Conservation (phyloP, 768 basidiomycete genomes). For the Tricholoma terreum region DNA sequence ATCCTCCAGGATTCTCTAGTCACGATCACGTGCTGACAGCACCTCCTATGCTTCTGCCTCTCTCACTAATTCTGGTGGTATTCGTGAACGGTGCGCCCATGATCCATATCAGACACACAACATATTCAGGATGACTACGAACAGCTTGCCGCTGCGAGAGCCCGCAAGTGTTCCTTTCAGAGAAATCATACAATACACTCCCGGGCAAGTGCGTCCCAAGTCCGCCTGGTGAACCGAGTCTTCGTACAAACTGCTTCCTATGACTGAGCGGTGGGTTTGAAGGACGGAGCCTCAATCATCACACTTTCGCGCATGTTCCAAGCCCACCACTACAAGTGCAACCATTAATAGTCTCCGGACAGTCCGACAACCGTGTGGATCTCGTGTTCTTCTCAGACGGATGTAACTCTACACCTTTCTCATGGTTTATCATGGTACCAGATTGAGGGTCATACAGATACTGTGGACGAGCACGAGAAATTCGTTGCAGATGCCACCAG, state of each 20-base stretch:
- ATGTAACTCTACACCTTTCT: slow-evolving; percentile 44
- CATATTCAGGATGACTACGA: neutral
- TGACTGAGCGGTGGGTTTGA: neutral
- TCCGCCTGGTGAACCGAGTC: neutral
- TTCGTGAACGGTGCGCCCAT: neutral
- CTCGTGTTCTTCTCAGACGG: slow-evolving; percentile 78
- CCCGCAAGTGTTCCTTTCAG: neutral
- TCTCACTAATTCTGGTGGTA: neutral
- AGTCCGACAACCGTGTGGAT: slow-evolving; percentile 64
- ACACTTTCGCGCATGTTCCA: slow-evolving; percentile 6
- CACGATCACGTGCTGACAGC: too few relatives aligned
- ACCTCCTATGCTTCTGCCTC: neutral
- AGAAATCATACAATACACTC: neutral
- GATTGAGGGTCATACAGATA: slow-evolving; percentile 40
- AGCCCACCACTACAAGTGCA: slow-evolving; percentile 50
- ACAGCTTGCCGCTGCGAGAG: neutral
- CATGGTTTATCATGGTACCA: neutral
- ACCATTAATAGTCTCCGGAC: slow-evolving; percentile 60
- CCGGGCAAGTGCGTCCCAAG: neutral
- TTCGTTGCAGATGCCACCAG: slow-evolving; percentile 65
- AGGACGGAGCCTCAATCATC: neutral
- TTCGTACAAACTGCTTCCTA: neutral
- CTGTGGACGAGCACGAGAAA: slow-evolving; percentile 51
- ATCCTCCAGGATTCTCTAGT: too few relatives aligned
- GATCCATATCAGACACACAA: neutral